Conservation (phyloP, 2,329 filamentous ascomycete species). For the Cordyceps farinosa region DNA sequence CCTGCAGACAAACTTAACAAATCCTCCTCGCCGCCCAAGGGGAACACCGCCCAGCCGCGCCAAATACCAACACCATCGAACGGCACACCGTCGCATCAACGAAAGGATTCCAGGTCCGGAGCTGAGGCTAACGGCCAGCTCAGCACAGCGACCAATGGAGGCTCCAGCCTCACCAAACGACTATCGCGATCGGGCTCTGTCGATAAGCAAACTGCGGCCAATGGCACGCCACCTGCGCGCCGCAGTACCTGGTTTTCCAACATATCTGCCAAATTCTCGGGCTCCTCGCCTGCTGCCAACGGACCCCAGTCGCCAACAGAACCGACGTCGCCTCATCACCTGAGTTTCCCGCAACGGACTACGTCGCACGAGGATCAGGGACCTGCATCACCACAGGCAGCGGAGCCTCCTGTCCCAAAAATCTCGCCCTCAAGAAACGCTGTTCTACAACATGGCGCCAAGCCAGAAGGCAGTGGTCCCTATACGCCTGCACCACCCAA, state of each 20-base stretch:
- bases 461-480: slow-evolving; percentile 58
- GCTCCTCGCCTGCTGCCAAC: slow-evolving; percentile 38
- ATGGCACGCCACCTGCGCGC: slow-evolving; percentile 42
- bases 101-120: slow-evolving; percentile 21
- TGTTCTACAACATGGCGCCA: slow-evolving; percentile 54
- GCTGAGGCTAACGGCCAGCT: slow-evolving; percentile 23
- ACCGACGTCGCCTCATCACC: slow-evolving; percentile 19
- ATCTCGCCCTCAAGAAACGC: slow-evolving; percentile 53
- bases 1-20: slow-evolving; percentile 31
- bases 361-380: slow-evolving; percentile 34
- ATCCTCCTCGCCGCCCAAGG: slow-evolving; percentile 28
- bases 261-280: slow-evolving; percentile 88
- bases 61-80: slow-evolving; percentile 30
- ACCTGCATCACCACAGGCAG: slow-evolving; percentile 27
- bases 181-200: slow-evolving; percentile 34
- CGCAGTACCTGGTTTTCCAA: slow-evolving; percentile 90
- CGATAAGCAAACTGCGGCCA: slow-evolving; percentile 30
- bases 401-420: slow-evolving; percentile 46
- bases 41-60: slow-evolving; percentile 30
- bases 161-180: slow-evolving; percentile 25
- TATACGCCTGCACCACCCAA: slow-evolving; percentile 74
- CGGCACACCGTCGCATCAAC: slow-evolving; percentile 20
- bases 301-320: slow-evolving; percentile 23
- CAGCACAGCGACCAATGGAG: slow-evolving; percentile 24
- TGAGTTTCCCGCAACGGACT: slow-evolving; percentile 19